Base-by-base conservation (phyloP, 108 stramenopile genomes). In the Stephanodiscus triporus region DNA sequence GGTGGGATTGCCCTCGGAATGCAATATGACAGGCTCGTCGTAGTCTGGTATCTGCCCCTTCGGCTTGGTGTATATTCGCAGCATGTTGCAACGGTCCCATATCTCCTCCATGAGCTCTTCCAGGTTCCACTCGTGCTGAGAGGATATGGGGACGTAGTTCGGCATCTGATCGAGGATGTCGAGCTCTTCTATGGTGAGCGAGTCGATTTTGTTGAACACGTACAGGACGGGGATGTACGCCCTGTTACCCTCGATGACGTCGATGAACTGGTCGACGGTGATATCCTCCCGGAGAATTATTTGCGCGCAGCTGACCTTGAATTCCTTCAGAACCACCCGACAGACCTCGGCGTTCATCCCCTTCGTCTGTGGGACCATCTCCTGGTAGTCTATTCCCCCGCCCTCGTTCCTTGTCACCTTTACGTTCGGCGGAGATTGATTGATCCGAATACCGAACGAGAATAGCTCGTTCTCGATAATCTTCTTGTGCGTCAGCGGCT, bases 141-240 rank as follows among this genome's bases (percentile, higher is more conserved):
- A 87, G 22, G 89, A 91, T 47, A 98, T 97, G 45, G 97, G 96
- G 2, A 98, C 96, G 66, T 97, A 98, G 76, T 99, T 97, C n/a
- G 97, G 97, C 86, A 98, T 83, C 77, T 96, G 93, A 75, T 94
- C 95, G 63, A 99, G 72, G 61, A 98, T 97, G 73, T 99, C 98
- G 22, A 99, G 87, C 83, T 99, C 99, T 80, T 98, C 97, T 78
- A 99, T 97, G 4, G 96, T 96, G 55, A 99, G 83, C 36, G 94
- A 86, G 84, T 99, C 99, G 74, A 98, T 95, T 78, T 99, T 99
- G 84, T 99, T 99, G 94, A 98, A 99, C 24, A 97, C 82, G 75
- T 99, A 99, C 61, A 99, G 69, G 61, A 96, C 97, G 13, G 92
- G 91, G 53, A 97, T 95, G 88, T 99, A 99, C 65, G 88, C 87